phyloP scores from a whole-genome alignment of 805 yeast species.

The Metschnikowia borealis region DNA sequence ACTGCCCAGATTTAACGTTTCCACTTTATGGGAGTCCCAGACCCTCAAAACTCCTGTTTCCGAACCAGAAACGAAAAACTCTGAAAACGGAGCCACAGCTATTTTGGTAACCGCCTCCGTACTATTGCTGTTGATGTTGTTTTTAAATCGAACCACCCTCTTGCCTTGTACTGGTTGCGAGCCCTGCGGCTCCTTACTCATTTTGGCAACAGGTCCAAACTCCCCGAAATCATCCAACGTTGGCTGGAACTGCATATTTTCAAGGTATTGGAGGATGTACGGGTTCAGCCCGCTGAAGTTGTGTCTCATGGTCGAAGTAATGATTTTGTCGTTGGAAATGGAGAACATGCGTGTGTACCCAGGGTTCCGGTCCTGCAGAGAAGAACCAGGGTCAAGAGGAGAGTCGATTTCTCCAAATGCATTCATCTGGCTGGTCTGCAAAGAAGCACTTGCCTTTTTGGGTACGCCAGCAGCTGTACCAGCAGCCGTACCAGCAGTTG shows the following conservation, averaged over 20 bases:
- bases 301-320: constrained; percentile 39
- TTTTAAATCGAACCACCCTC: constrained; percentile 47
- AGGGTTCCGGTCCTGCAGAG: background rate
- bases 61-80: constrained; percentile 73
- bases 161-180: constrained; percentile 32
- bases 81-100: constrained; percentile 56
- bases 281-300: constrained; percentile 70
- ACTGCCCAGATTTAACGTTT: constrained; percentile 53
- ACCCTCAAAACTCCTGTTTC: constrained; percentile 66
- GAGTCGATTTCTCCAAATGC: constrained; percentile 44
- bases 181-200: constrained; percentile 6
- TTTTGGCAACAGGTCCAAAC: constrained; percentile 46
- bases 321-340: constrained; percentile 27
- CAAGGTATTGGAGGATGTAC: constrained; percentile 54
- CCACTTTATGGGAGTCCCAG: constrained; percentile 73
- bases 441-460: constrained; percentile 31
- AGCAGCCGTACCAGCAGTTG: too few relatives aligned
- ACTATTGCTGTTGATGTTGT: constrained; percentile 53
- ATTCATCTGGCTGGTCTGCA: constrained; percentile 39
- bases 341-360: constrained; percentile 28
- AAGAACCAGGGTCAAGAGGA: constrained; percentile 18
- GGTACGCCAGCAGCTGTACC: constrained; percentile 16
- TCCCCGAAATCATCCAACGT: constrained; percentile 58
- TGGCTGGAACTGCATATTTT: constrained; percentile 52
- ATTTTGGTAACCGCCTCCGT: constrained; percentile 49